Percentiles rank a stretch among this genome's conserved stretches.
phyloP scores from a whole-genome alignment of 129 eudicot genomes.

The Mikania micrantha region DNA sequence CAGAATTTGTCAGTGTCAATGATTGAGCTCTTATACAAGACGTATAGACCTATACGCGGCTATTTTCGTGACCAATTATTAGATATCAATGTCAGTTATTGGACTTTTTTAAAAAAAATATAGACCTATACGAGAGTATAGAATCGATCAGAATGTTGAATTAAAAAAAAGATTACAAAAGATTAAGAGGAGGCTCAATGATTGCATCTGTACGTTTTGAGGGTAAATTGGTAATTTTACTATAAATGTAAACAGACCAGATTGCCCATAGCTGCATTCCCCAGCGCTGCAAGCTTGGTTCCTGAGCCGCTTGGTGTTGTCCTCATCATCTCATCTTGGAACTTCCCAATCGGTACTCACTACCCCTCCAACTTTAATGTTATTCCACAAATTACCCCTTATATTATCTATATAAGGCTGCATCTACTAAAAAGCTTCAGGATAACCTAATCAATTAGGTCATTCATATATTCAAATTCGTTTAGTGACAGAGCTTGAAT shows the following conservation, averaged over 20 bases:
- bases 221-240: background rate
- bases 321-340: slow-evolving; percentile 85
- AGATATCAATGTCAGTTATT: too few species aligned
- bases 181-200: background rate
- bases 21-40: too few species aligned
- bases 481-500: too few species aligned
- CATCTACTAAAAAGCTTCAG: background rate
- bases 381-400: background rate
- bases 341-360: slow-evolving; percentile 66
- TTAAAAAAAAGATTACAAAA: too few species aligned
- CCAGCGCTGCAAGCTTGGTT: slow-evolving; percentile 53
- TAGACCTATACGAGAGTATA: too few species aligned
- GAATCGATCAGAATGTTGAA: too few species aligned
- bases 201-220: background rate
- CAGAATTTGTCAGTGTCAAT: too few species aligned
- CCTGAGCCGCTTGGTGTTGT: slow-evolving; percentile 93
- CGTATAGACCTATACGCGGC: too few species aligned
- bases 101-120: too few species aligned
- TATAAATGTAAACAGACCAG: slow-evolving; percentile 32
- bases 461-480: too few species aligned
- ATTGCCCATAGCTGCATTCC: slow-evolving; percentile 70
- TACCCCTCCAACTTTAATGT: background rate
- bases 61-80: too few species aligned
- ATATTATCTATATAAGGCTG: background rate
- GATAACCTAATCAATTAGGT: too few species aligned